Conservation (phyloP, 1,139 yeast species). For the Geotrichum klebahnii region DNA sequence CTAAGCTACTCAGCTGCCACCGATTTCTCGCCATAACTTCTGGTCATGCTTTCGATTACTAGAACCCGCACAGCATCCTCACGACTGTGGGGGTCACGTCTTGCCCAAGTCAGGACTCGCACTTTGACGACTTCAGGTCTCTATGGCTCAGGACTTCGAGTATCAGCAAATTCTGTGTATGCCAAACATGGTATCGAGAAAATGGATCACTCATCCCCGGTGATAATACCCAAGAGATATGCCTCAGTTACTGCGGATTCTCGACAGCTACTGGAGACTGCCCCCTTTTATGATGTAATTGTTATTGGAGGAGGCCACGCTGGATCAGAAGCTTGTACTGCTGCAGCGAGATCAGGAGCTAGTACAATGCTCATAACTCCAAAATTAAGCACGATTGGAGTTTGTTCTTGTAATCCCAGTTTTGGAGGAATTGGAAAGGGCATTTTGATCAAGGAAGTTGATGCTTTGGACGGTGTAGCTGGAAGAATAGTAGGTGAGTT, state of each 20-base stretch:
- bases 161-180: neutral
- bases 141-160: neutral
- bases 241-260: slow-evolving; percentile 19
- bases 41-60: neutral
- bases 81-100: neutral
- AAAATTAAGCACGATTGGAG: slow-evolving; percentile 67
- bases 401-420: slow-evolving; percentile 95
- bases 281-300: slow-evolving; percentile 55
- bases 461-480: slow-evolving; percentile 92
- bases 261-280: slow-evolving; percentile 8
- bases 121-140: neutral
- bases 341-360: slow-evolving; percentile 80
- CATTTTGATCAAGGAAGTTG: slow-evolving; percentile 83
- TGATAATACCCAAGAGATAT: slow-evolving; percentile 7
- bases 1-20: no score
- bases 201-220: slow-evolving; percentile 3
- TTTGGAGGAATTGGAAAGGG: slow-evolving; percentile 99
- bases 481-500: slow-evolving; percentile 54
- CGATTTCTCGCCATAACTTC: no score
- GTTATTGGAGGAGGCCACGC: slow-evolving; percentile 99
- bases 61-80: neutral
- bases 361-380: slow-evolving; percentile 77
- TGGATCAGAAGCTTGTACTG: slow-evolving; percentile 96
- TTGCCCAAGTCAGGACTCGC: neutral
- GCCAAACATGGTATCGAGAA: neutral